These are phyloP conservation scores for Lactarius sanguifluus DNA, from an alignment of 768 basidiomycete species.

Conservation along the genomic window DNA sequence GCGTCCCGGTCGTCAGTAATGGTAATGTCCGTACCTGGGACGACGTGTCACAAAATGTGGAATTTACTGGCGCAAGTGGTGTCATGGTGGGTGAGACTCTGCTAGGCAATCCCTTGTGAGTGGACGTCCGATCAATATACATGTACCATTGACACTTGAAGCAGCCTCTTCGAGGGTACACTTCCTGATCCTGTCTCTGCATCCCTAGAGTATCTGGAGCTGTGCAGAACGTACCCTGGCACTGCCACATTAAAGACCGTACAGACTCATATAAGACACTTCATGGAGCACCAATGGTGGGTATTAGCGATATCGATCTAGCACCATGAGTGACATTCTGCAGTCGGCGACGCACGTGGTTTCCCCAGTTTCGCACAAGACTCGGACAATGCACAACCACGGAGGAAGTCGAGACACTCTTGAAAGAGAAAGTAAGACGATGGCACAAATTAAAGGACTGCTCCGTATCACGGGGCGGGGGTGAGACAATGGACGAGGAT, in stretches of 20 bases:
- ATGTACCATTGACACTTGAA: not conserved
- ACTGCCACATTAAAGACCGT: slow-evolving; percentile 51
- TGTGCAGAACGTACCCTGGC: slow-evolving; percentile 54
- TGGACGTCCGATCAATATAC: slow-evolving; percentile 1
- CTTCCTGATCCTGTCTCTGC: slow-evolving; percentile 65
- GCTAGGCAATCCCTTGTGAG: slow-evolving; percentile 71
- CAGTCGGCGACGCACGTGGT: slow-evolving; percentile 35
- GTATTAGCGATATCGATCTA: slow-evolving; percentile 27
- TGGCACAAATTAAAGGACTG: slow-evolving; percentile 30
- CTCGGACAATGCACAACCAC: slow-evolving; percentile 29
- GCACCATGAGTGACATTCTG: not conserved
- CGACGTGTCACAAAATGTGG: slow-evolving; percentile 55
- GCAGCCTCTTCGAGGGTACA: slow-evolving; percentile 56
- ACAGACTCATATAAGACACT: slow-evolving; percentile 65
- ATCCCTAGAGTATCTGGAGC: slow-evolving; percentile 65
- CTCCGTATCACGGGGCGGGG: slow-evolving; percentile 6
- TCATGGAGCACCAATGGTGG: slow-evolving; percentile 69
- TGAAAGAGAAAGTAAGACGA: slow-evolving; percentile 30
- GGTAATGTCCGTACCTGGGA: slow-evolving; percentile 68
- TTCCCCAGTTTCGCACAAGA: slow-evolving; percentile 31
- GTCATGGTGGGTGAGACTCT: slow-evolving; percentile 82
- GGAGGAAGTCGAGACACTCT: slow-evolving; percentile 32
- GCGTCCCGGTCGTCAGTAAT: slow-evolving; percentile 69
- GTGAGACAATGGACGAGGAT: not conserved
- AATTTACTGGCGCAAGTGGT: slow-evolving; percentile 64